These are phyloP conservation scores for Fusarium nygamai DNA, from an alignment of 2,329 filamentous ascomycete species.

Conservation along the genomic window DNA sequence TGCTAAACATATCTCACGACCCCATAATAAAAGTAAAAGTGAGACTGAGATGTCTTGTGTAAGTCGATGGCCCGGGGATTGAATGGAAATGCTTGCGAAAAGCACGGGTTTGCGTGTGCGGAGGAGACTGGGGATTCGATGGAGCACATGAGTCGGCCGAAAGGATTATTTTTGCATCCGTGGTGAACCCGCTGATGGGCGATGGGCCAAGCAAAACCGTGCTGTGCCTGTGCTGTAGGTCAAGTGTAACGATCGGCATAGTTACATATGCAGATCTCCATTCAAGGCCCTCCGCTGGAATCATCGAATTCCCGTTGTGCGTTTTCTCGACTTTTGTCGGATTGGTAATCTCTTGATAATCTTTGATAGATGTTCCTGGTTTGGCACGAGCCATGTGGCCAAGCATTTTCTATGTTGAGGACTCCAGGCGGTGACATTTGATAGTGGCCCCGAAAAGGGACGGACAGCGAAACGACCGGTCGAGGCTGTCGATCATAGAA, in stretches of 20 bases:
- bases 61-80: slow-evolving; percentile 28
- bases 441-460: slow-evolving; percentile 6
- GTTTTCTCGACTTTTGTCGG: slow-evolving; percentile 19
- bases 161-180: slow-evolving; percentile 27
- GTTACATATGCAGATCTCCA: slow-evolving; percentile 11
- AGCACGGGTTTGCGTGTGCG: slow-evolving; percentile 21
- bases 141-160: slow-evolving; percentile 33
- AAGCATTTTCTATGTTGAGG: slow-evolving; percentile 16
- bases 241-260: slow-evolving; percentile 9
- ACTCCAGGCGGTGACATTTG: slow-evolving; percentile 14
- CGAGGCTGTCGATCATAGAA: slow-evolving; percentile 31
- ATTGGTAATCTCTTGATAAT: slow-evolving; percentile 14
- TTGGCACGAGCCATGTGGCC: slow-evolving; percentile 36
- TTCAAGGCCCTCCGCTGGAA: background rate
- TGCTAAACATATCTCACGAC: slow-evolving; percentile 7
- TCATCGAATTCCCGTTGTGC: background rate
- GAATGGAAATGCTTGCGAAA: slow-evolving; percentile 35
- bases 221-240: slow-evolving; percentile 13
- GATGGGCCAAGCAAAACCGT: slow-evolving; percentile 12
- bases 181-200: slow-evolving; percentile 19
- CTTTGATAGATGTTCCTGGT: slow-evolving; percentile 10
- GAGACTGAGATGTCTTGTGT: background rate
- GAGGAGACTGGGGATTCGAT: slow-evolving; percentile 32
- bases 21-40: background rate
- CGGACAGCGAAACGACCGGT: slow-evolving; percentile 5